Base-by-base conservation (phyloP, 2,329 filamentous ascomycete genomes). In the Penicillium sp. region DNA sequence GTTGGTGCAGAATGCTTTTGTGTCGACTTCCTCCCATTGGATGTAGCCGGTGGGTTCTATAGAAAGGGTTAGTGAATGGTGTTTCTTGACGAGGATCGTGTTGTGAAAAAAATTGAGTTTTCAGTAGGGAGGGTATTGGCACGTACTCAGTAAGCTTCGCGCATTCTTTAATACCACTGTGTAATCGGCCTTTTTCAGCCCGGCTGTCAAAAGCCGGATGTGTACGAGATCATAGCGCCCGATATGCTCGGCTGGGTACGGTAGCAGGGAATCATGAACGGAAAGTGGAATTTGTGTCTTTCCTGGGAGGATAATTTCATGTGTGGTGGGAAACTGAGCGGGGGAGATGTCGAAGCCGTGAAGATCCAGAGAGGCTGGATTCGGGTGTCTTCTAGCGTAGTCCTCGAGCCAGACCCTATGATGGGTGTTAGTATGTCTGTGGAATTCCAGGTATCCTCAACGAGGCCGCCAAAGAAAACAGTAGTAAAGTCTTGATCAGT, bases 261-360 rank as follows among this genome's bases (percentile, higher is more conserved):
- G 70, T 5, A 66, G 35, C 2, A 70, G 67, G 43, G 64, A 62
- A 38, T 75, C 64, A 10, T 75, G 72, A 2, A 71, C 62, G 13
- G 43, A 59, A 10, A 66, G 30, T 43, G 28, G 28, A 7, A 66
- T 66, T 6, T 33, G 37, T 33, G 14, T 40, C 2, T 48, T 48
- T 45, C 33, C 42, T 2, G 65, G 63, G 26, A 69, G 66, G 1
- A 51, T 26, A 28, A 70, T 57, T 43, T 66, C 57, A 35, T 59
- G 42, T 4, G 22, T 46, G 0, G 60, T 49, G 25, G 70, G 69
- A 54, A 69, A 75, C 28, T 75, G 74, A 4, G 62, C 61, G 2
- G 63, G 35, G 13, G 73, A 76, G 38, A 75, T 71, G 52, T 75
- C 74, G 55, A 75, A 74, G 37, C 71, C 72, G 19, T 72, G 69